A percentile compares a stretch with the other conserved stretches of the same genome.
These are phyloP conservation scores for Mortierella antarctica DNA, from an alignment of 192 early-diverging fungal species.

Conservation along the genomic window DNA sequence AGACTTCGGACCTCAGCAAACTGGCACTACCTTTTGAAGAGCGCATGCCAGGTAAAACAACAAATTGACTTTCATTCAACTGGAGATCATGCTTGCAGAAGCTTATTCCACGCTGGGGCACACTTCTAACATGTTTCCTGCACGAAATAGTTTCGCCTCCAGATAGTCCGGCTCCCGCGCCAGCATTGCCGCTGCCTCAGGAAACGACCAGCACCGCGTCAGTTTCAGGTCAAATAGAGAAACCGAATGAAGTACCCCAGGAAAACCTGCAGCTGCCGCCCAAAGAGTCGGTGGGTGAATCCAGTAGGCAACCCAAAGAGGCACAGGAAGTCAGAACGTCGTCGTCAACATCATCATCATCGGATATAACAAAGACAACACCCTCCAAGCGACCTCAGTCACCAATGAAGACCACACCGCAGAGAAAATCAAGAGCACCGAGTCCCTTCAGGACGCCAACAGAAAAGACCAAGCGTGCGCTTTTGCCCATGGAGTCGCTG, in stretches of 20 bases:
- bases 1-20: background rate
- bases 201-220: too few species aligned
- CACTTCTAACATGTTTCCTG: too few species aligned
- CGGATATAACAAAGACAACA: background rate
- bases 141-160: background rate
- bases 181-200: background rate
- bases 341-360: background rate
- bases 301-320: too few species aligned
- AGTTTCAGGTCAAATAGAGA: too few species aligned
- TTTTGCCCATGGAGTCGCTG: constrained; percentile 30
- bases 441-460: constrained; percentile 38
- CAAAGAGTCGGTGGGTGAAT: too few species aligned
- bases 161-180: background rate
- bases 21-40: constrained; percentile 22
- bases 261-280: too few species aligned
- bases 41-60: constrained; percentile 30
- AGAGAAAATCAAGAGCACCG: background rate
- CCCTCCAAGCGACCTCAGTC: background rate
- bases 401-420: background rate
- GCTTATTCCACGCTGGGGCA: too few species aligned
- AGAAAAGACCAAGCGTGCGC: constrained; percentile 6
- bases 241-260: too few species aligned
- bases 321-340: background rate
- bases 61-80: background rate
- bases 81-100: background rate